These are phyloP conservation scores for Suaeda aralocaspica DNA, from an alignment of 148 eudicot species.

Conservation along the genomic window DNA sequence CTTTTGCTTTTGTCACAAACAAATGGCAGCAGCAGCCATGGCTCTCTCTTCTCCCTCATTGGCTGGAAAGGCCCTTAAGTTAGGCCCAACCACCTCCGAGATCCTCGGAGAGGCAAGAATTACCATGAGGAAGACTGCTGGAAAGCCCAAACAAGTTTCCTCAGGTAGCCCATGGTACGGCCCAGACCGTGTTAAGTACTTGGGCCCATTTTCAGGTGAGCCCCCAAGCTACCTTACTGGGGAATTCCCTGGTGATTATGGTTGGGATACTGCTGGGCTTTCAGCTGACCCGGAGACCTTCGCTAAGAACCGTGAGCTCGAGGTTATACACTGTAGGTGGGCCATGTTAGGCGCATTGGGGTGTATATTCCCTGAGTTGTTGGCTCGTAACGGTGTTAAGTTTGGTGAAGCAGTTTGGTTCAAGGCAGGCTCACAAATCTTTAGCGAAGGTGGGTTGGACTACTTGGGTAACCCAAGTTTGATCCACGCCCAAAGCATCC, in stretches of 20 bases:
- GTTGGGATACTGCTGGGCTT: slow-evolving; percentile 12
- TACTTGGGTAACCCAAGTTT: slow-evolving; percentile 15
- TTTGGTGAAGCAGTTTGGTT: slow-evolving; percentile 14
- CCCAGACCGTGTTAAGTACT: slow-evolving; percentile 12
- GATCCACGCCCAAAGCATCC: slow-evolving; percentile 9
- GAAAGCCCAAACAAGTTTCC: slow-evolving; percentile 4
- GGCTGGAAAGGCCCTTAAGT: slow-evolving; percentile 1
- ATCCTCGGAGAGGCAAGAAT: slow-evolving; percentile 7
- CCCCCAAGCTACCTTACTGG: slow-evolving; percentile 5
- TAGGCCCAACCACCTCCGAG: slow-evolving; percentile 2
- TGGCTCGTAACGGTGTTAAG: slow-evolving; percentile 14
- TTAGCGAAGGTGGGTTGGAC: slow-evolving; percentile 11
- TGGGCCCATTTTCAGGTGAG: slow-evolving; percentile 13
- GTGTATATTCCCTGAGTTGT: background rate
- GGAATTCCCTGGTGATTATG: slow-evolving; percentile 7
- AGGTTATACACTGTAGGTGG: slow-evolving; percentile 4
- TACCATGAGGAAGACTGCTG: slow-evolving; percentile 8
- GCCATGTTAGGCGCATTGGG: slow-evolving; percentile 13
- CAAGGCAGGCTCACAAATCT: slow-evolving; percentile 11
- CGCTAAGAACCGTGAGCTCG: slow-evolving; percentile 11
- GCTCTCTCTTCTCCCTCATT: slow-evolving; percentile 9
- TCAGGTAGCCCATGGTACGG: slow-evolving; percentile 14
- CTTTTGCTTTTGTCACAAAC: background rate
- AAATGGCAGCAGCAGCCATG: slow-evolving; percentile 4
- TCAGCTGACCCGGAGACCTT: slow-evolving; percentile 8